A percentile compares a stretch with the other conserved stretches of the same genome.
These are phyloP conservation scores for Taphrina deformans DNA, from an alignment of 1,139 yeast species.

Conservation along the genomic window DNA sequence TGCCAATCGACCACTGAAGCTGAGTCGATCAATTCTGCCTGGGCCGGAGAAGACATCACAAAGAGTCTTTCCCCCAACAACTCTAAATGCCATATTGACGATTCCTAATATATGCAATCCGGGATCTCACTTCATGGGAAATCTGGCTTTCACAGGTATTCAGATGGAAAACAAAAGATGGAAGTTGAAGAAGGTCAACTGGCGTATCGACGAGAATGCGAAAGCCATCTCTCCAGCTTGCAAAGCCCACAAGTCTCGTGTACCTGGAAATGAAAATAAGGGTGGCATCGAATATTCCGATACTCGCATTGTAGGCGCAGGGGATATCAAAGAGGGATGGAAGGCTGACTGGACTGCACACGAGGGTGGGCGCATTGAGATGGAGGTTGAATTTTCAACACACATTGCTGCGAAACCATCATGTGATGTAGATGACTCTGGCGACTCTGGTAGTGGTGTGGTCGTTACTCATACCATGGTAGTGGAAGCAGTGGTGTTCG, in stretches of 20 bases:
- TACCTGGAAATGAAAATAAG: constrained; percentile 38
- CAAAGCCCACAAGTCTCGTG: constrained; percentile 50
- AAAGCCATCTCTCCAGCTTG: constrained; percentile 64
- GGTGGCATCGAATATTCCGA: constrained; percentile 65
- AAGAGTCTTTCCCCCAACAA: constrained; percentile 94
- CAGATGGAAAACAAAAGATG: constrained; percentile 66
- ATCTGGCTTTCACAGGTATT: constrained; percentile 77
- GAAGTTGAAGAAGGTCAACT: constrained; percentile 84
- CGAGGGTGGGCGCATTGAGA: constrained; percentile 40
- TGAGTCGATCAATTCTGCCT: constrained; percentile 72
- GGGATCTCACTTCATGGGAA: constrained; percentile 78
- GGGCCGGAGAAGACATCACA: constrained; percentile 85
- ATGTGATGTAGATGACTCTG: constrained; percentile 57
- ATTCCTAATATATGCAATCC: constrained; percentile 90
- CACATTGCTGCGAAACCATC: constrained; percentile 50
- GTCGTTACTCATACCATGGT: constrained; percentile 78
- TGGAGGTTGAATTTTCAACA: constrained; percentile 41
- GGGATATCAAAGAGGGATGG: constrained; percentile 89
- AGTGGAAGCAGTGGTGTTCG: constrained; percentile 90
- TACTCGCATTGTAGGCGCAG: constrained; percentile 67
- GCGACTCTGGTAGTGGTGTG: constrained; percentile 61
- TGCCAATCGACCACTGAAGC: constrained; percentile 65
- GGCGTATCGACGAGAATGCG: constrained; percentile 86
- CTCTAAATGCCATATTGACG: constrained; percentile 78
- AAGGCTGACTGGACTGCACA: constrained; percentile 70